These are phyloP conservation scores for Tylopilus felleus DNA, from an alignment of 768 basidiomycete species.

Conservation along the genomic window DNA sequence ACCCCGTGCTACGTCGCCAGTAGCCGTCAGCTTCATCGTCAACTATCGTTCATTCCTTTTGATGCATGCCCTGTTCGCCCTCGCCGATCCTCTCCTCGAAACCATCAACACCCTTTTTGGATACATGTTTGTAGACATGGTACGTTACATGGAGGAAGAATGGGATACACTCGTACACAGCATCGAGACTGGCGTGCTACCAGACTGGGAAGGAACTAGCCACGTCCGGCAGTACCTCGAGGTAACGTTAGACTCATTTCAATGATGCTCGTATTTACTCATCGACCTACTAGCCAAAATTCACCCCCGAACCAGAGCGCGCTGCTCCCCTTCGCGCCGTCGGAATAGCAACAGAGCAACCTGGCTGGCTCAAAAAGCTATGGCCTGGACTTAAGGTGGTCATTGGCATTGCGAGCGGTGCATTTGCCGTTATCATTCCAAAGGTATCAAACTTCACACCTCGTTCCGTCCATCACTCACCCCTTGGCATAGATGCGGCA, in stretches of 20 bases:
- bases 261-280: background rate
- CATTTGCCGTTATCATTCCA: slow-evolving; percentile 13
- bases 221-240: slow-evolving; percentile 16
- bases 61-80: slow-evolving; percentile 22
- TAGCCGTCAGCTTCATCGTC: slow-evolving; percentile 19
- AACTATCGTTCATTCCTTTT: slow-evolving; percentile 21
- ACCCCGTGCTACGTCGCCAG: slow-evolving; percentile 14
- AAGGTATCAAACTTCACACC: slow-evolving; percentile 1
- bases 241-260: background rate
- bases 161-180: slow-evolving; percentile 14
- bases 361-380: slow-evolving; percentile 17
- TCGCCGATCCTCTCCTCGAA: slow-evolving; percentile 15
- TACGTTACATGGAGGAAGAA: slow-evolving; percentile 20
- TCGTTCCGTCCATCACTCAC: background rate
- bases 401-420: slow-evolving; percentile 18
- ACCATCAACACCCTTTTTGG: slow-evolving; percentile 16
- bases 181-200: slow-evolving; percentile 17
- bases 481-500: too few relatives aligned
- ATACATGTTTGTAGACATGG: slow-evolving; percentile 21
- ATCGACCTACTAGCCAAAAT: slow-evolving; percentile 6
- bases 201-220: slow-evolving; percentile 15
- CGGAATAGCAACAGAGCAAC: slow-evolving; percentile 7
- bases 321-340: slow-evolving; percentile 15
- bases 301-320: slow-evolving; percentile 10
- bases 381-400: slow-evolving; percentile 17